Evolutionary conservation across 2,329 filamentous ascomycete genomes (phyloP), one percentile per base, ranked within the genome.

Genomic region (Fonsecaea pedrosoi): DNA sequence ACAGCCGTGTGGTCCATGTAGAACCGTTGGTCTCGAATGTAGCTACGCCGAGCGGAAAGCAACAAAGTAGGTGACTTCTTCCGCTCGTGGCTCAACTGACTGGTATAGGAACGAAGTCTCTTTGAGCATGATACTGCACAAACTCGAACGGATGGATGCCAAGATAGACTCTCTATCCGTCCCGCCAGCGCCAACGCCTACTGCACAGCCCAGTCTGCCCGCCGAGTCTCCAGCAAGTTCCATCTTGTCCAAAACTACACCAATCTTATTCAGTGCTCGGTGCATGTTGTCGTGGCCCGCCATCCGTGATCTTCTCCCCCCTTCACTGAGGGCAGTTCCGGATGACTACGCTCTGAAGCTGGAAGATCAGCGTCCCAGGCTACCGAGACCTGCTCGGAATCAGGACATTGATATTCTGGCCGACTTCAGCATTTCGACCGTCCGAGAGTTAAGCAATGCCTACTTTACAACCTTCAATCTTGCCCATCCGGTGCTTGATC

Each of bases 391-490:
- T 25, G 25, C 25, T 2, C 25, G 25, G 3, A 25, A 3, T 25
- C 25, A 25, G 25, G 25, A 25, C 25, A 25, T 25, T 18, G 48
- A 42, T 42, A 84, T 82, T 82, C 72, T 85, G 37, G 79, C 83
- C 48, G 74, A 75, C 3, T 76, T 85, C 2, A 81, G 82, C 9
- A 72, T 84, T 40, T 79, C 81, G 0, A 78, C 82, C 45, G 78
- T 85, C 62, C 83, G 82, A 69, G 82, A 82, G 0, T 77, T 85
- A 18, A 79, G 81, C 9, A 81, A 84, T 74, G 81, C 81, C 0
- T 85, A 84, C 64, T 85, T 85, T 71, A 76, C 79, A 15, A 82
- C 83, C 0, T 85, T 85, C 67, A 83, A 85, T 70, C 82, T 82
- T 0, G 83, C 78, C 37, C 84, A 80, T 10, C 83, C 83, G 0